phyloP scores from a whole-genome alignment of 345 rosid species.

The Anacardium occidentale region DNA sequence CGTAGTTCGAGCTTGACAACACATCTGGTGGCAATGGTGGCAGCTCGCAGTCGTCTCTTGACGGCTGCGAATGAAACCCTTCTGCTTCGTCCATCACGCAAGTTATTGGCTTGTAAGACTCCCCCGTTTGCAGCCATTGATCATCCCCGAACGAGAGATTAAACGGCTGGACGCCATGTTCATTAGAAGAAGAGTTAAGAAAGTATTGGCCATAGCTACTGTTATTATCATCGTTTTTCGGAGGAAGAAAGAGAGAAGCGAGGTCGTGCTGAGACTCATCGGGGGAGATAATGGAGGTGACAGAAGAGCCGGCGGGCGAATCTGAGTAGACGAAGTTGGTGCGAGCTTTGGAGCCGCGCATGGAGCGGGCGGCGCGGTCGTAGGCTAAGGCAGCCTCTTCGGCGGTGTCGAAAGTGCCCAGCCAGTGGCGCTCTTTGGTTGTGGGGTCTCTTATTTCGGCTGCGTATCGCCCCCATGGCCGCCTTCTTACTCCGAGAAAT shows the following conservation, averaged over 20 bases:
- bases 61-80: constrained; percentile 20
- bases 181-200: constrained; percentile 25
- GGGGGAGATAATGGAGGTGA: constrained; percentile 82
- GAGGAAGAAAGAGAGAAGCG: constrained; percentile 45
- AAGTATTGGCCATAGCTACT: constrained; percentile 6
- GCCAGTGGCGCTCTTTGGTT: constrained; percentile 92
- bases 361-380: constrained; percentile 87
- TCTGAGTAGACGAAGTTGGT: constrained; percentile 93
- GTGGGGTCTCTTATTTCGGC: constrained; percentile 94
- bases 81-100: constrained; percentile 20
- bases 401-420: constrained; percentile 86
- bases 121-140: constrained; percentile 24
- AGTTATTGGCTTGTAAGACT: constrained; percentile 36
- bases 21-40: constrained; percentile 89
- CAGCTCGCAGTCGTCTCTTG: constrained; percentile 49
- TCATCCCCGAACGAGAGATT: constrained; percentile 18
- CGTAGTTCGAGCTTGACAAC: constrained; percentile 39
- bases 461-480: constrained; percentile 97
- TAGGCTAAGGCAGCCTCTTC: constrained; percentile 93
- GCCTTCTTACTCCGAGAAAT: constrained; percentile 85
- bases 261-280: constrained; percentile 64
- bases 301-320: constrained; percentile 79
- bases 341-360: constrained; percentile 80
- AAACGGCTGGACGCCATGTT: background rate
- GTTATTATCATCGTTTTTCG: background rate